Base-by-base conservation (phyloP, 441 rosid species). In the Mallotus repandus region DNA sequence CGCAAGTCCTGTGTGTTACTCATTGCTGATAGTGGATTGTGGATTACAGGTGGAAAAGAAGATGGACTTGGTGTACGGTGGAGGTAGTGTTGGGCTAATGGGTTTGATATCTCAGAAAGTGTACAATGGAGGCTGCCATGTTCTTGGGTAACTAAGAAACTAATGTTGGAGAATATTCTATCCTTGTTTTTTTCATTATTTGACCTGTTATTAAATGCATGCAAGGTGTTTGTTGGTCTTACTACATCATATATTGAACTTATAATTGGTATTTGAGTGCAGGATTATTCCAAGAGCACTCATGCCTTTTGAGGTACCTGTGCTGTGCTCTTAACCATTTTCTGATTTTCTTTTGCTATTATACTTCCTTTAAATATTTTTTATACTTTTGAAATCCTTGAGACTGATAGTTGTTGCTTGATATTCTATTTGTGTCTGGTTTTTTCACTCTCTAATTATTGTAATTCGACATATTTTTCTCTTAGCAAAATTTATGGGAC, bases 41-140 rank as follows among this genome's bases (percentile, higher is more conserved):
- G 66, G 67, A 69, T 76, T 82, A 43, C 84, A 95, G 96, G 98
- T 93, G 79, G 86, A 83, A 82, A 86, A 92, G 85, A 89, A 89
- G 87, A 91, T 89, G 56, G 91, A 92, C 63, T 81, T 94, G 87
- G 99, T 94, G 69, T 95, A 95, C 70, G 98, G 98, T 66, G 99
- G 99, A 72, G 99, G 98, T 76, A 92, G 98, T 81, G 87, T 91
- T 83, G 99, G 99, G 35, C 78, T 95, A 75, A 95, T 92, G 99
- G 99, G 99, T 77, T 80, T 92, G 84, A 88, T 95, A 65, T 91
- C 99, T 71, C 85, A 81, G 84, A 89, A 90, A 67, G 99, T 90
- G 16, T 77, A 84, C 71, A 89, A 85, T 79, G 99, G 94, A 73
- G 98, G 99, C 72, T 88, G 94, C 77, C 90, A 86, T 83, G 99